Percentiles rank a stretch among this genome's conserved stretches.
phyloP scores from a whole-genome alignment of 768 basidiomycete species.

The Panaeolus cyanescens region DNA sequence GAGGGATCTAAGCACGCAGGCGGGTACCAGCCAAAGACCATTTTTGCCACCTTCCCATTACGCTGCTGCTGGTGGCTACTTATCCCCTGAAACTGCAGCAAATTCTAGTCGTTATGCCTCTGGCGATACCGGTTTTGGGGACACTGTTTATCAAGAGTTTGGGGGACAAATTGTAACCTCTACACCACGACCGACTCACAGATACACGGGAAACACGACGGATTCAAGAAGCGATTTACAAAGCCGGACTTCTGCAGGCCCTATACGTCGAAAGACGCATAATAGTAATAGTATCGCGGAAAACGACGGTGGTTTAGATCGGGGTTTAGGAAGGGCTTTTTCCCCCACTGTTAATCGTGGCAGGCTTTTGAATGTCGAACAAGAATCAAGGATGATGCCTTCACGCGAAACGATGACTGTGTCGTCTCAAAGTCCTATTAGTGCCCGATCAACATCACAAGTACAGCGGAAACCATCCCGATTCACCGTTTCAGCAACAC shows the following conservation, averaged over 20 bases:
- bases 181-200: background rate
- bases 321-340: background rate
- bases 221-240: background rate
- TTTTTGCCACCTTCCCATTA: conserved; percentile 60
- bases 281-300: background rate
- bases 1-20: conserved; percentile 17
- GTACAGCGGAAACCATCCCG: background rate
- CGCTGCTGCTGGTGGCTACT: conserved; percentile 49
- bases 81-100: background rate
- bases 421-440: conserved; percentile 29
- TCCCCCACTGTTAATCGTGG: background rate
- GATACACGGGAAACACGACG: background rate
- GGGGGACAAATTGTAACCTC: background rate
- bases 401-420: conserved; percentile 72
- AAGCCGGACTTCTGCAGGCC: background rate
- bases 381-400: background rate
- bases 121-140: background rate
- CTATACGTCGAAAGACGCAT: background rate
- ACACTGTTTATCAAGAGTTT: background rate
- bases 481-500: background rate
- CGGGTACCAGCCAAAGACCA: conserved; percentile 26
- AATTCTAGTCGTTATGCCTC: background rate
- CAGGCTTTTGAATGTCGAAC: background rate
- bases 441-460: background rate
- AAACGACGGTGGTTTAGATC: background rate